Evolutionary conservation across 345 rosid genomes (phyloP), one percentile per base, ranked within the genome.

Genomic region (Ailanthus altissimus): DNA sequence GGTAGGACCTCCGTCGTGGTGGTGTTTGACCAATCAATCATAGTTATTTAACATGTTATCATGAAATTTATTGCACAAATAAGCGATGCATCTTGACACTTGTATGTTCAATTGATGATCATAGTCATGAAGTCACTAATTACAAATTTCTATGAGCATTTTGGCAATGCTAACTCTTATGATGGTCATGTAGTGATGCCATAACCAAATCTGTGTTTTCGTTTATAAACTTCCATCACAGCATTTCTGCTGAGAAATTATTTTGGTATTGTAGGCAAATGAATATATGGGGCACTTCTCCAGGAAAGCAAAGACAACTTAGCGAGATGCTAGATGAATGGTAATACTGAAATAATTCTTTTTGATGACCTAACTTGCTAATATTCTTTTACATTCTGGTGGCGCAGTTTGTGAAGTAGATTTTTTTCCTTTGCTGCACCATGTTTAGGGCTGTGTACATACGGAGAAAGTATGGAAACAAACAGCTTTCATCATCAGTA

Each of bases 321-420:
- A 79, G 92, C 90, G 88, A 90, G 89, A 85, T 96, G 97, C 92
- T 96, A 69, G 99, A 92, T 88, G 99, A 96, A 88, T 96, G 99
- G 99, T 93, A 85, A 32, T 61, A 15, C 69, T 75, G 69, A 59
- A 42, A 73, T 63, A n/a, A 59, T 56, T 51, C 50, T 84, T 81
- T 83, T 64, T 42, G 56, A 21, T 77, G 6, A 75, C 54, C 56
- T 78, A 50, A 25, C 67, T 65, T 25, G 43, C 46, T 67, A 1
- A 26, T n/a, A 5, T 42, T 32, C 57, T 56, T 53, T 74, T 23
- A 21, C 4, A 8, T 80, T 66, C 71, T 47, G 4, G 26, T 23
- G n/a, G 23, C 11, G 23, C 23, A 50, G 53, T 70, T 78, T 57
- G 20, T 78, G 13, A 58, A 75, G 38, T 20, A 38, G 49, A 18